Evolutionary conservation across 768 basidiomycete genomes (phyloP), one percentile per base, ranked within the genome.

Genomic region (Lentinus brumalis): DNA sequence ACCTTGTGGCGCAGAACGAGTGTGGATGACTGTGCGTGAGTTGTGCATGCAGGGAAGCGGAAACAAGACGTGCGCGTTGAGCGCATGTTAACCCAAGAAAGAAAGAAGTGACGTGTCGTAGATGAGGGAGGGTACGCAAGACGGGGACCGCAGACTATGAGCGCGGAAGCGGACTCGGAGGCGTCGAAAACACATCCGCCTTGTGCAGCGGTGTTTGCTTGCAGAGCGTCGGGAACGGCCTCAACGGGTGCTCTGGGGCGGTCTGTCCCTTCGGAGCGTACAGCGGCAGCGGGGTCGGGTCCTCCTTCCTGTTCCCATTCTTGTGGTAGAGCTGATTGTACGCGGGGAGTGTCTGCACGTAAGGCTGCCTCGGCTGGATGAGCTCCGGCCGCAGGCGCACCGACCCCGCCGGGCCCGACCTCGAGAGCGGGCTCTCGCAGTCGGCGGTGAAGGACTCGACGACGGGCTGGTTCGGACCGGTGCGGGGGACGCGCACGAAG

Each of bases 301-400:
- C 90, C 51, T 89, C 78, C 74, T 85, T 89, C 56, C 81, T 80
- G 54, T 91, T 87, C 16, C 92, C 92, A 65, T 90, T 89, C 16
- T 77, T 67, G 68, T 92, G 76, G 74, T 87, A 94, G 18, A 94
- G 78, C 64, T 92, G 89, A 5, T 89, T 91, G 69, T 94, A 94
- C 3, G 86, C 81, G 2, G 92, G 92, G 18, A 91, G 83, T 45
- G 66, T 67, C 14, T 73, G 71, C 5, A 69, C 61, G 53, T 67
- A 66, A 5, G 70, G 66, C 39, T 61, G 50, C 53, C 67, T 70
- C 0, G 31, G 31, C 47, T 58, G 32, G 15, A 56, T 40, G 58
- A 52, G 49, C 39, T 32, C 30, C 31, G 50, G 31, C 5, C 9
- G 29, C 32, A 52, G 12, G 50, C 50, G 50, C 50, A 52, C 50